Evolutionary conservation across 192 early-diverging fungal species (phyloP).

Genomic region (Oehlia diaphana): DNA sequence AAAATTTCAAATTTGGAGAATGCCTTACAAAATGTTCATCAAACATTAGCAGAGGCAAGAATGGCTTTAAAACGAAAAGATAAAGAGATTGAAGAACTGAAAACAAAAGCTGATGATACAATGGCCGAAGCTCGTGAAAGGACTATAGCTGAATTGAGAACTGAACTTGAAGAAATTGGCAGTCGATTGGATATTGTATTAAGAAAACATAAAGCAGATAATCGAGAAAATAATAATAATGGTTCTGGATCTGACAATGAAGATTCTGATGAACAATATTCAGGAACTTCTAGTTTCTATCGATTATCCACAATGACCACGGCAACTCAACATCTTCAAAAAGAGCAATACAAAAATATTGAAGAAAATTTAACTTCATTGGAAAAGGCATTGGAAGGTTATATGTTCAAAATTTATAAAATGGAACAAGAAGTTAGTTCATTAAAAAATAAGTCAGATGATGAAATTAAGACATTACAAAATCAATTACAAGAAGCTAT

Average conservation of each 20-base stretch:
- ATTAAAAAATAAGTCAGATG: slow-evolving; percentile 20
- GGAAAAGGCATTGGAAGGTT: slow-evolving; percentile 32
- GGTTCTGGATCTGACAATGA: neutral
- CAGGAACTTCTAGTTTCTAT: slow-evolving; percentile 5
- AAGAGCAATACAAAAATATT: slow-evolving; percentile 29
- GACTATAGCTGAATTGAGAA: slow-evolving; percentile 28
- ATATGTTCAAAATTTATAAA: slow-evolving; percentile 33
- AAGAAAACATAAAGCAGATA: slow-evolving; percentile 26
- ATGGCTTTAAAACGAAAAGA: slow-evolving; percentile 25
- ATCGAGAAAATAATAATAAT: neutral
- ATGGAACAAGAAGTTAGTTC: slow-evolving; percentile 31
- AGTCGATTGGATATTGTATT: slow-evolving; percentile 34
- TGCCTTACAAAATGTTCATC: slow-evolving; percentile 17
- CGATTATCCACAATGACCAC: slow-evolving; percentile 28
- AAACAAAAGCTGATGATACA: slow-evolving; percentile 26
- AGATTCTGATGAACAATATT: slow-evolving; percentile 6
- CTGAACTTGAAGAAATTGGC: slow-evolving; percentile 39
- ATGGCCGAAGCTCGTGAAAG: slow-evolving; percentile 27
- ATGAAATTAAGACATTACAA: slow-evolving; percentile 25
- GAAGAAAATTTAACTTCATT: slow-evolving; percentile 33
- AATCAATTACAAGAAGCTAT: neutral
- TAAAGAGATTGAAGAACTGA: slow-evolving; percentile 30
- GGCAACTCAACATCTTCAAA: slow-evolving; percentile 27
- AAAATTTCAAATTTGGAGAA: slow-evolving; percentile 27
- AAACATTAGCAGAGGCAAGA: slow-evolving; percentile 24